Evolutionary conservation across 78 protist species (phyloP), one percentile per base, ranked within the genome.

Genomic region (Anaeramoeba flamelloides): DNA sequence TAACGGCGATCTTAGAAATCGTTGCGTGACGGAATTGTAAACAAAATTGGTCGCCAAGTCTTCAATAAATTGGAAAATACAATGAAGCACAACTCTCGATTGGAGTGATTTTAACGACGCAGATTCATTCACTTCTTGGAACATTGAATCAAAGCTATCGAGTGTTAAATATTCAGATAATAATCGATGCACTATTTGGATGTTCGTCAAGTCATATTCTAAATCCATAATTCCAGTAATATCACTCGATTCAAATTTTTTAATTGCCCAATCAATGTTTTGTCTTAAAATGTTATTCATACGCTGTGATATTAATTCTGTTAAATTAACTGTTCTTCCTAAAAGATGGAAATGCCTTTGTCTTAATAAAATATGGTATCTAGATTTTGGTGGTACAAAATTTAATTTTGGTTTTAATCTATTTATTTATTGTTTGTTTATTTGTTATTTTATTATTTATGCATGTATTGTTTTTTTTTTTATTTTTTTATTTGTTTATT

Each of bases 261-360:
- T 22, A 64, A 91, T 88, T 8, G 94, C 94, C 33, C 77, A 32
- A 33, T 81, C 91, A 17, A 91, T 33, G 30, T 90, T 84, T 12
- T 79, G 81, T 40, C 87, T 75, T 12, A 92, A 22, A 1, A 33
- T 0, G n/a, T 22, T 34, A 82, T 81, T 84, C 37, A 91, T 79
- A 40, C 94, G 91, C 82, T 91, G 93, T 31, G 94, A 40, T n/a
- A 91, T 22, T 33, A 91, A 65, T 31, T 34, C 77, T 76, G 2
- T 31, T 4, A 91, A 3, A 75, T 91, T 85, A 1, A 91, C 26
- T 26, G 92, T 82, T 33, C 94, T 82, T 34, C 94, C 94, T 0
- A 91, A 82, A 33, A 91, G 79, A 1, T n/a, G n/a, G 41, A 87
- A 74, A 40, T 89, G 92, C 39, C 90, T 83, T 75, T 90, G 93